Evolutionary conservation across 257 asterid genomes (phyloP), one percentile per base, ranked within the genome.

Genomic region (Salvia miltiorrhiza): DNA sequence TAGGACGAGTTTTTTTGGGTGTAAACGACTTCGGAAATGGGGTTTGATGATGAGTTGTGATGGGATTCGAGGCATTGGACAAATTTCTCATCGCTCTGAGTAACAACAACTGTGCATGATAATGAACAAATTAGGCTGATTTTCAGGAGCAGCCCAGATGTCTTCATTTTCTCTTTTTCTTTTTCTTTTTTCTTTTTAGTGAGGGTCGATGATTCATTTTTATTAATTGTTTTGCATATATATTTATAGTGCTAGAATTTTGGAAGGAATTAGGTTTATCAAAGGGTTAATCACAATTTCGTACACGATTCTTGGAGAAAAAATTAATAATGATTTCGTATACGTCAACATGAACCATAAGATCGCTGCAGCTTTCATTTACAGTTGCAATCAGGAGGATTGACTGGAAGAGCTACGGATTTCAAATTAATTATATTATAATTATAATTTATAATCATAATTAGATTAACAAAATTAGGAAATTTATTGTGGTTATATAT

Each of bases 21-120:
- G 76, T 67, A 47, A 30, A 76, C 12, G 14, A 50, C 20, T 39
- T 73, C 2, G 7, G 74, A 65, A 26, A 73, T 53, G 20, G 81
- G 37, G 8, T 67, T 68, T 26, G 17, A 4, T 11, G 79, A 64
- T 52, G 58, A 21, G 32, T 20, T 21, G 72, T 12, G 26, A 0
- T 69, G 55, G 6, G 77, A 73, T 28, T 73, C 41, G 8, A 80
- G 70, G 23, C 81, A 80, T 20, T 73, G 41, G 35, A 80, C 76
- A 26, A 80, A 80, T 10, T 73, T 40, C 23, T 26, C 71, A 23
- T 20, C 63, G 52, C 3, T 53, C 14, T 9, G 70, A 58, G 77
- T 70, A 58, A 77, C 53, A 9, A 20, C 21, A 33, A 56, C 17
- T 35, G 20, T 39, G 16, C 16, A 30, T 41, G 56, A 59, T 53